Base-by-base conservation (phyloP, 495 filamentous ascomycete genomes). In the Aspergillus nidulans region DNA sequence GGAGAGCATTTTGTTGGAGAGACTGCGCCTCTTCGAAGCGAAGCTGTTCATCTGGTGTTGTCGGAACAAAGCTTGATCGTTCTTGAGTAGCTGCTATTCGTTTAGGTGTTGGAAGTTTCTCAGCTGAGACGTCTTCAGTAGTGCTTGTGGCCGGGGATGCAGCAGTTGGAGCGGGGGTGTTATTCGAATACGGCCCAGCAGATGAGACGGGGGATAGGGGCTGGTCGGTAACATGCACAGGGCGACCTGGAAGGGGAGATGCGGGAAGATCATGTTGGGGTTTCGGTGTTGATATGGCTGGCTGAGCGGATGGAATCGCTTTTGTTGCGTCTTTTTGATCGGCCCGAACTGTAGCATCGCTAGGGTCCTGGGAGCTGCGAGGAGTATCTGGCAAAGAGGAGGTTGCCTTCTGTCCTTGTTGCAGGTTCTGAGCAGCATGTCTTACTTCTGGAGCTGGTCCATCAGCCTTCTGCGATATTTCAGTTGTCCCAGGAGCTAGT, bases 31-130 rank as follows among this genome's bases (percentile, higher is more conserved):
- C 78, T 59, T 81, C 78, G 42, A 80, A 28, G 6, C 71, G 70
- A 52, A 79, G 63, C 52, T 80, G 78, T 55, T 76, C 77, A 55
- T 80, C 72, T 0, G 78, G 75, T 8, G 76, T 77, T 1, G 76
- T 71, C 12, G 73, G 71, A 45, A 73, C 60, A 28, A 70, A 51
- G 40, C 51, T 62, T 39, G 62, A 44, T 10, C 62, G 62, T 30
- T 59, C 42, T 18, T 61, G 60, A 8, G 51, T 36, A 20, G 62
- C 21, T 41, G 63, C 61, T 15, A 59, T 60, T 58, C 58, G 54
- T 41, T 67, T 67, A 1, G 67, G 62, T 30, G 53, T 67, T 18
- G 55, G 59, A 16, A 55, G 41, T 46, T 69, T 66, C 30, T 63
- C 55, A 36, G 42, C 60, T 16, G 57, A 56, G n/a, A 59, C 57